phyloP scores from a whole-genome alignment of 1,284 basidiomycete species.

The Pulchroboletus neoregius region DNA sequence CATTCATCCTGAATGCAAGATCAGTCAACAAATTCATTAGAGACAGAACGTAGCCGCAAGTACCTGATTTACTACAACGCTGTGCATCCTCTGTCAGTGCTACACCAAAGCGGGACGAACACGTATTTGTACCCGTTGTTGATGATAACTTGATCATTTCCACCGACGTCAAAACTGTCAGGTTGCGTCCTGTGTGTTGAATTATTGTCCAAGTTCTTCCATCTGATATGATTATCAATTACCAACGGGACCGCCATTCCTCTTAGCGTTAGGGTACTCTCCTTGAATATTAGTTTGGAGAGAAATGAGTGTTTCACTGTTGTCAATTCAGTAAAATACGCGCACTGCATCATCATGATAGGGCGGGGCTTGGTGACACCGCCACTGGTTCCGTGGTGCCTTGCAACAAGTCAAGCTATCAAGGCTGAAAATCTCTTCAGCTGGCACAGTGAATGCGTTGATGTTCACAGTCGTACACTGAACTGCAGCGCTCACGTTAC shows the following conservation, averaged over 20 bases:
- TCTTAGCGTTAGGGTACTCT: conserved; percentile 25
- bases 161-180: conserved; percentile 51
- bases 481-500: conserved; percentile 33
- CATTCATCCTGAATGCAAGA: conserved; percentile 51
- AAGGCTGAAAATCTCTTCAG: conserved; percentile 40
- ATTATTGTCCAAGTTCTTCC: neutral
- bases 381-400: conserved; percentile 40
- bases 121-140: conserved; percentile 31
- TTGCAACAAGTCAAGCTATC: conserved; percentile 33
- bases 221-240: neutral
- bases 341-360: conserved; percentile 51
- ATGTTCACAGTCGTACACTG: conserved; percentile 37
- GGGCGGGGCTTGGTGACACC: conserved; percentile 42
- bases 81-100: conserved; percentile 3
- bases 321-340: conserved; percentile 30
- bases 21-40: neutral
- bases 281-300: conserved; percentile 24
- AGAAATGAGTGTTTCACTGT: conserved; percentile 33
- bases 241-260: conserved; percentile 26
- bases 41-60: neutral
- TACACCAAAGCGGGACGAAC: neutral
- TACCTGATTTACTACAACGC: conserved; percentile 34
- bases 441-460: conserved; percentile 41
- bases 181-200: conserved; percentile 40
- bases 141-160: conserved; percentile 44